Evolutionary conservation across 768 basidiomycete genomes (phyloP), one percentile per base, ranked within the genome.

Genomic region (Pleurotus giganteus): DNA sequence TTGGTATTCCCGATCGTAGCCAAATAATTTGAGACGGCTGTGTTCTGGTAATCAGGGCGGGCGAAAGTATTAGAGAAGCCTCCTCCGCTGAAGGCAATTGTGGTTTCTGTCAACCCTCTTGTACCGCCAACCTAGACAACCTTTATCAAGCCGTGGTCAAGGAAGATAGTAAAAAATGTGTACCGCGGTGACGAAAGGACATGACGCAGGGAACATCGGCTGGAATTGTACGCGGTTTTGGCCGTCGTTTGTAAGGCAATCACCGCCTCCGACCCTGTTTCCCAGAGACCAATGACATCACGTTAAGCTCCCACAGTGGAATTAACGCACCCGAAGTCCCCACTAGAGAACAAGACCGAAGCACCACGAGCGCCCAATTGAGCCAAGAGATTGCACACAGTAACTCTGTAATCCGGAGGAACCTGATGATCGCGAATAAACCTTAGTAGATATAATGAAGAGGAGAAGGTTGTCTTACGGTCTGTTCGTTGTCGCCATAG

Each of bases 401-500:
- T 73, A 28, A n/a, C 57, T 7, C 80, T 79, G 57, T 75, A 81
- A 54, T 63, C 69, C 19, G 57, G 45, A 3, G 82, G 80, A 13
- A 83, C 80, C 60, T 61, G 31, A 34, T 11, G 21, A 15, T 9
- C 17, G 9, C 12, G 19, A 45, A 75, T 42, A 19, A 29, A 15
- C 9, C 11, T 47, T 6, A 28, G 27, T 13, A 15, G 2, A 21
- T 13, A 46, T 7, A 13, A 17, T n/a, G 42, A 46, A 31, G 49
- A n/a, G 17, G 15, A 19, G 13, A 19, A 28, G 42, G 39, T 9
- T 6, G 7, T 28, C 47, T 31, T 46, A 78, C 80, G 3, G 79
- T 78, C 53, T 82, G 81, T 50, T 85, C 83, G 46, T 77, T 69
- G 28, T 84, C 82, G 0, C 71, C 78, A 60, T 85, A 84, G 50